Evolutionary conservation across 148 eudicot species (phyloP).

Genomic region (Spergularia bocconei): DNA sequence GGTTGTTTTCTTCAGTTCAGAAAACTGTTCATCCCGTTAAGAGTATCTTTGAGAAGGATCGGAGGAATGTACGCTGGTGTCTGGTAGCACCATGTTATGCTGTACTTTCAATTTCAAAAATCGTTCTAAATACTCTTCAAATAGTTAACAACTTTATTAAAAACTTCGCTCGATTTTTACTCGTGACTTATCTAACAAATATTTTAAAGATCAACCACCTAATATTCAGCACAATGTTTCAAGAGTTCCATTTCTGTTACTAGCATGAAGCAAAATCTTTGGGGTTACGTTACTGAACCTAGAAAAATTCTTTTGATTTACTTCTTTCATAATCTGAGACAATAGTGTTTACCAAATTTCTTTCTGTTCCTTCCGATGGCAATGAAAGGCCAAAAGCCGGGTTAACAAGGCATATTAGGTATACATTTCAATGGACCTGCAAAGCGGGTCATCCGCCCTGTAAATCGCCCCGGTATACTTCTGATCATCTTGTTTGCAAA

Average conservation of each 20-base stretch:
- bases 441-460: conserved; percentile 31
- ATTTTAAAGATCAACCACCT: too few species aligned
- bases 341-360: background rate
- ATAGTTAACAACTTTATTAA: too few species aligned
- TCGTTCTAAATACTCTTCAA: too few species aligned
- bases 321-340: background rate
- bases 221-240: too few species aligned
- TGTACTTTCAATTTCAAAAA: too few species aligned
- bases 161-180: background rate
- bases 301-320: too few species aligned
- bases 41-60: too few species aligned
- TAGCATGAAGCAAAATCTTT: background rate
- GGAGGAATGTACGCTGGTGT: background rate
- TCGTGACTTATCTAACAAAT: too few species aligned
- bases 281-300: too few species aligned
- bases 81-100: background rate
- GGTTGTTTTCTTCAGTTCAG: too few species aligned
- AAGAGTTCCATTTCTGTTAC: too few species aligned
- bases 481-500: conserved; percentile 10
- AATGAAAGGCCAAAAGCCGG: background rate
- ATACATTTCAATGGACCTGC: conserved; percentile 49
- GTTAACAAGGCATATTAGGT: conserved; percentile 32
- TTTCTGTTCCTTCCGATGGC: background rate
- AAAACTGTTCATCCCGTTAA: too few species aligned
- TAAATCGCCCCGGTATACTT: conserved; percentile 31